Evolutionary conservation across 768 basidiomycete genomes (phyloP), one percentile per base, ranked within the genome.

Genomic region (Boletus edulis): DNA sequence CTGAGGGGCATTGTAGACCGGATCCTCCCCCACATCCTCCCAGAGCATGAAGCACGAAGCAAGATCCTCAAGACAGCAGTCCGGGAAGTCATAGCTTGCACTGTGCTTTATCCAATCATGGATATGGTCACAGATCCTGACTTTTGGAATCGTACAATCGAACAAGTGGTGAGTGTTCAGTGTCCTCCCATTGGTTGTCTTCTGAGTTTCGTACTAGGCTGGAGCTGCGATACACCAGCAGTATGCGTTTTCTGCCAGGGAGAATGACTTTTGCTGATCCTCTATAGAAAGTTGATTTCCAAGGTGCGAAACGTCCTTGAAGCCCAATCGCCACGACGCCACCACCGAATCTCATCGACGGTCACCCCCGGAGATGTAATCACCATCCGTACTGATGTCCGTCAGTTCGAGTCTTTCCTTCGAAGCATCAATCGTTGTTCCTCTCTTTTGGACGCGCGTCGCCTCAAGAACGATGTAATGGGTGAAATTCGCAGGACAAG

Each of bases 101-200:
- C 87, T 3, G 84, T 96, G 4, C 65, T 98, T 39, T 85, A 89
- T 65, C 94, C 96, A 13, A 71, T 96, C 51, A 85, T 96, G 78
- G 92, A 98, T 46, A 91, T 96, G 87, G 67, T 98, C 35, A 80
- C 89, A 29, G 97, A 99, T 69, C 92, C 94, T 5, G 97, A 99
- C 70, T 97, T 97, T 60, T 98, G 94, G 94, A 99, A 99, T 73
- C 79, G 84, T 54, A 82, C 84, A 37, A 90, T 98, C 47, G 95
- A 98, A 70, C 87, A 94, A 73, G 83, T 91, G 75, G 95, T 94
- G 68, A 73, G 91, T 76, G 46, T 42, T n/a, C 14, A 11, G 24
- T 35, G 43, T 43, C 10, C 4, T 27, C 10, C 52, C 63, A 59
- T 52, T 31, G 24, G 13, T 38, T 31, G 29, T 40, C 15, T 34